Base-by-base conservation (phyloP, 2,329 filamentous ascomycete species). In the Xylariaceae sp. region DNA sequence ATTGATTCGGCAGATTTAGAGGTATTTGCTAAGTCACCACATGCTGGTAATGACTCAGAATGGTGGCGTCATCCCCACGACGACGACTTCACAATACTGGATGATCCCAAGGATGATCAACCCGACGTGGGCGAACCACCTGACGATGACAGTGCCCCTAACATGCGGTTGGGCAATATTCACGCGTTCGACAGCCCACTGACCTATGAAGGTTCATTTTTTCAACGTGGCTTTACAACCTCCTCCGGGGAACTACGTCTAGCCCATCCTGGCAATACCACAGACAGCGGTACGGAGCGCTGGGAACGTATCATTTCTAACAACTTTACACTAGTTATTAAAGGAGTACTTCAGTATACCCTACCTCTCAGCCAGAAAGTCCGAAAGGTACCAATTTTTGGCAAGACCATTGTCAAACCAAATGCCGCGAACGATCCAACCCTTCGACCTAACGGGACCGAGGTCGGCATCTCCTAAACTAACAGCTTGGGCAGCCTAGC, bases 271-370 rank as follows among this genome's bases (percentile, higher is more conserved):
- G 92, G 93, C 3, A 99, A 97, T 71, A 86, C 86, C 64, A 97
- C 94, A 0, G 86, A 91, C 36, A 89, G 89, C 33, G 94, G 93
- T 7, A 87, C 87, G 1, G 85, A 89, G 67, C 85, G 92, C 10
- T 99, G 94, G 94, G 91, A 96, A 69, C 83, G 86, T 55, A 92
- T 97, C 40, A 79, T 97, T 44, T 85, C 95, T 60, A 89, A 97
- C 70, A 90, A 93, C 37, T 99, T 97, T 64, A 91, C 97, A 62
- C 81, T 99, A 42, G 93, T 97, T 56, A 83, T 99, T 35, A 87
- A 94, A 64, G 94, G 94, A 18, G 89, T 94, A 11, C 79, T 99
- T 62, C 92, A 92, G 67, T 99, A 99, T 67, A 82, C 77, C 24
- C 75, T 87, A 27, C 84, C 84, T 2, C 73, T 87, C 46, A 87